Percentiles rank a stretch among this genome's conserved stretches.
Evolutionary conservation across 176 grass and related monocot species (phyloP).

Genomic region (Phragmites australis): DNA sequence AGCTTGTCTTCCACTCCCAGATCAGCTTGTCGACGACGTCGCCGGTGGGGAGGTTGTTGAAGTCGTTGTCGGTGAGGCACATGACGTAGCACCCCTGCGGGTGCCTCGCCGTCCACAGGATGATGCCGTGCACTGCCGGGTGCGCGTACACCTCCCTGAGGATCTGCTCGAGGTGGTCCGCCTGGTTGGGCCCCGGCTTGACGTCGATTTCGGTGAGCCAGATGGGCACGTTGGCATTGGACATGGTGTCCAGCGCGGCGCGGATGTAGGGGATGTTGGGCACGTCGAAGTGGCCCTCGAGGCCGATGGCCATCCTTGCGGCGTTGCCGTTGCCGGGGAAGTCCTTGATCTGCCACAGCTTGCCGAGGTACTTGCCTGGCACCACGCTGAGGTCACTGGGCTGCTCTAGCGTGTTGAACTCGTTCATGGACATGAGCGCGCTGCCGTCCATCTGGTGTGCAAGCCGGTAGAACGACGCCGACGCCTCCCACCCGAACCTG

Average conservation of each 20-base stretch:
- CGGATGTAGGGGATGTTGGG: slow-evolving; percentile 84
- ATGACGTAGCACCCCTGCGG: slow-evolving; percentile 65
- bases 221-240: slow-evolving; percentile 58
- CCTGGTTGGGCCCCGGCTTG: slow-evolving; percentile 31
- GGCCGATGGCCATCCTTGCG: slow-evolving; percentile 63
- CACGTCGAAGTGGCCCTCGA: slow-evolving; percentile 69
- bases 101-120: slow-evolving; percentile 81
- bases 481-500: slow-evolving; percentile 53
- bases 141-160: slow-evolving; percentile 86
- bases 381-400: slow-evolving; percentile 32
- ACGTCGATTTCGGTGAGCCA: slow-evolving; percentile 95
- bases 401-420: slow-evolving; percentile 85
- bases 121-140: slow-evolving; percentile 83
- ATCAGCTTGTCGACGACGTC: slow-evolving; percentile 80
- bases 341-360: slow-evolving; percentile 57
- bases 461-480: slow-evolving; percentile 53
- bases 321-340: slow-evolving; percentile 41
- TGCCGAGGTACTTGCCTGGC: slow-evolving; percentile 65
- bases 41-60: slow-evolving; percentile 70
- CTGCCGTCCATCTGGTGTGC: slow-evolving; percentile 55
- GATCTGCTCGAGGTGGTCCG: slow-evolving; percentile 67
- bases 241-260: slow-evolving; percentile 69
- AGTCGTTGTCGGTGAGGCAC: slow-evolving; percentile 87
- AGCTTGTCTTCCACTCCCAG: slow-evolving; percentile 48
- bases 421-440: slow-evolving; percentile 75